Evolutionary conservation across 2,329 filamentous ascomycete species (phyloP).

Genomic region (Neocucurbitaria cava): DNA sequence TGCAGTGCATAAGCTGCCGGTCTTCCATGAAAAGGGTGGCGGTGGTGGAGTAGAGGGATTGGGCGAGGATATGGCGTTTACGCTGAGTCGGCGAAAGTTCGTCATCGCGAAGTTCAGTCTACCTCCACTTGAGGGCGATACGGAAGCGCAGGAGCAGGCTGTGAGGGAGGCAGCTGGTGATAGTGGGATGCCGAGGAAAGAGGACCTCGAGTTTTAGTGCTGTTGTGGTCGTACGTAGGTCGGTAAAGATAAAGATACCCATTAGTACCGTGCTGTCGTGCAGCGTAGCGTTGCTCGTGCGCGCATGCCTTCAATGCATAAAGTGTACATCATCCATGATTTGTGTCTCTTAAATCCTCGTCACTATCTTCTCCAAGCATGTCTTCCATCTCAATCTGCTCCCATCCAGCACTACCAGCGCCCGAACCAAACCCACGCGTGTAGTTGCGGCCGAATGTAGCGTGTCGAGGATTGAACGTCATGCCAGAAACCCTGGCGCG

Average conservation of each 20-base stretch:
- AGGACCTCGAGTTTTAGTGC: constrained; percentile 72
- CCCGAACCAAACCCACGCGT: constrained; percentile 62
- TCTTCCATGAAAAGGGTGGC: constrained; percentile 88
- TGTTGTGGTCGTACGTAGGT: background rate
- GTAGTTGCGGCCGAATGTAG: constrained; percentile 63
- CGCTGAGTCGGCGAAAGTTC: constrained; percentile 81
- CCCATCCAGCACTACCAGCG: constrained; percentile 61
- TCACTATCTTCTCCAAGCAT: constrained; percentile 58
- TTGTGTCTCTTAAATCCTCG: constrained; percentile 17
- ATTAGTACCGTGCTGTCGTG: background rate
- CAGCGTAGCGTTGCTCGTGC: background rate
- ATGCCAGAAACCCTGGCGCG: constrained; percentile 53
- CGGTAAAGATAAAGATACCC: background rate
- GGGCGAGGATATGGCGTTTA: constrained; percentile 89
- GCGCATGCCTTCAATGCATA: background rate
- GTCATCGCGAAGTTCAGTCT: constrained; percentile 88
- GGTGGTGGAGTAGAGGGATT: constrained; percentile 69
- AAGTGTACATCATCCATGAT: background rate
- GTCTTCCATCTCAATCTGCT: constrained; percentile 69
- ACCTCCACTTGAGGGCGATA: constrained; percentile 82
- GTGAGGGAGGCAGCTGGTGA: constrained; percentile 43
- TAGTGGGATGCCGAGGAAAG: constrained; percentile 60
- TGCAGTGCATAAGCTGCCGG: constrained; percentile 79
- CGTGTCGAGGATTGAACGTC: constrained; percentile 51
- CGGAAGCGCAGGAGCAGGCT: constrained; percentile 62